Conservation (phyloP, 148 eudicot species). For the Chenopodium berlandieri region DNA sequence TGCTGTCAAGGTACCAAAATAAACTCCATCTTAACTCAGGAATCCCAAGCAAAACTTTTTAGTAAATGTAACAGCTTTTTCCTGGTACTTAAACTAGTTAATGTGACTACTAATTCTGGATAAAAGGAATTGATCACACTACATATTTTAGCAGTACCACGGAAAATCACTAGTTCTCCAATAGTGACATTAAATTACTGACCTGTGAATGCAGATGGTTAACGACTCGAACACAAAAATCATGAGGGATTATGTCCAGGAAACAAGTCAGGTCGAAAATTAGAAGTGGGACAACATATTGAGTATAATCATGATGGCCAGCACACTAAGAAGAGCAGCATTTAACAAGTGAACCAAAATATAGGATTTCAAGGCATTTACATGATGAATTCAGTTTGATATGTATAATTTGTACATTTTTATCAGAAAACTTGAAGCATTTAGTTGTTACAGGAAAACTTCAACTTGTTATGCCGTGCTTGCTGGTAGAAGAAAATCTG, state of each 20-base stretch:
- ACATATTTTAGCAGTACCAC: background rate
- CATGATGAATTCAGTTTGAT: background rate
- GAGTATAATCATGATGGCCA: background rate
- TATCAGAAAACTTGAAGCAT: slow-evolving; percentile 11
- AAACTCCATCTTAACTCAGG: background rate
- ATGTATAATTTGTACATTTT: slow-evolving; percentile 10
- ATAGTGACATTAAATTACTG: background rate
- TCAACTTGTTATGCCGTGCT: slow-evolving; percentile 16
- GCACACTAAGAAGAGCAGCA: background rate
- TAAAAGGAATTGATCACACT: background rate
- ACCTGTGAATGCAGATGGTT: slow-evolving; percentile 55
- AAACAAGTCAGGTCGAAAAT: slow-evolving; percentile 56
- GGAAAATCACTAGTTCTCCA: background rate
- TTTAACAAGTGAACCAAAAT: background rate
- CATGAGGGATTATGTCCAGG: slow-evolving; percentile 88
- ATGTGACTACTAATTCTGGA: background rate
- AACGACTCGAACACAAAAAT: slow-evolving; percentile 67
- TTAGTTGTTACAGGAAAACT: slow-evolving; percentile 12
- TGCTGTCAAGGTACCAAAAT: slow-evolving; percentile 50
- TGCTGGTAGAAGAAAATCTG: slow-evolving; percentile 7
- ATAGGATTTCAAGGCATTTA: background rate
- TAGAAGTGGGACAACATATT: slow-evolving; percentile 29
- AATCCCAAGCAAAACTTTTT: background rate
- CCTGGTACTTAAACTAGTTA: too few relatives aligned
- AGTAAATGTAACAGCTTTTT: background rate